Evolutionary conservation across 108 stramenopile species (phyloP), one percentile per base, ranked within the genome.

Genomic region (Seminavis robusta): DNA sequence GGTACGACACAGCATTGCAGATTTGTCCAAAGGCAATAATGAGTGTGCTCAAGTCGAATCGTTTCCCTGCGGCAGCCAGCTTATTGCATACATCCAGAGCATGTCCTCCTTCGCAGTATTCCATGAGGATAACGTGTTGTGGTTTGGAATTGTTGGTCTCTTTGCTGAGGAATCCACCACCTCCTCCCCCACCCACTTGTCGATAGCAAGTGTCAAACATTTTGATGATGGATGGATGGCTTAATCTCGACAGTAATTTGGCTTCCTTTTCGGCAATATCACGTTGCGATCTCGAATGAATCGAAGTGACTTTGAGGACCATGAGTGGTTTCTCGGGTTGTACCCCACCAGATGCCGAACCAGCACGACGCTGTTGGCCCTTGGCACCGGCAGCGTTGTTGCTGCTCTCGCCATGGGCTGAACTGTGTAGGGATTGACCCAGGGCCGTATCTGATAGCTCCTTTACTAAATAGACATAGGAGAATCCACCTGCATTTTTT

Each of bases 41-140:
- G 31, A 95, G 83, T 15, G 68, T 83, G 40, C 71, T 57, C 29
- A 80, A 58, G 61, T 88, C 76, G 69, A 81, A 79, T 32, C 88
- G 49, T 59, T 61, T 47, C 16, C 59, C 57, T 16, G 50, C 52
- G 13, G 41, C 48, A 46, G 71, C 73, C 51, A 92, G 65, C 39
- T 65, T 46, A 19, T 83, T 88, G 31, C 93, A 83, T 30, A 84
- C 81, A 34, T 86, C 86, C 20, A 95, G 73, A 7, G 94, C 86
- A 54, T 92, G 86, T 2, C 96, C 96, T 17, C 92, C 82, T 47
- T 91, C 86, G 51, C 94, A 95, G 62, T 83, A 92, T 50, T 97
- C 96, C 93, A 97, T 87, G 33, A 97, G 60, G 31, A 96, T 94
- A 33, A 88, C 55, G 55, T 94, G 95, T 50, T 94, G 90, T 8